Conservation (phyloP, 352 stramenopile species). For the Pythium phragmitis region DNA sequence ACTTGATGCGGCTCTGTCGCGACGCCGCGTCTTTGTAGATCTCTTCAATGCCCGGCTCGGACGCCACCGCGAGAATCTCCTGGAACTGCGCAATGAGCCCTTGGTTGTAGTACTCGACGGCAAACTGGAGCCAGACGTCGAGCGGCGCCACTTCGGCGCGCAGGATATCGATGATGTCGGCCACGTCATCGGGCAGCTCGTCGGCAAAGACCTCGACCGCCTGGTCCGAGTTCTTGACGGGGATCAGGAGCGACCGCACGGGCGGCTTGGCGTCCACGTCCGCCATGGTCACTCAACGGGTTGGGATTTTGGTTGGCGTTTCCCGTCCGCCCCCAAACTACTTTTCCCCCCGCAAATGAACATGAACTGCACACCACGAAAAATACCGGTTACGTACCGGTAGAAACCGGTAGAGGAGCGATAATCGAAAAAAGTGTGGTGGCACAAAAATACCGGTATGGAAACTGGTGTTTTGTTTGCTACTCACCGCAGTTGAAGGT, state of each 20-base stretch:
- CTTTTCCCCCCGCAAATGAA: not conserved
- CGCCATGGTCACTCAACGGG: slow-evolving; percentile 20
- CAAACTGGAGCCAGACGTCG: slow-evolving; percentile 91
- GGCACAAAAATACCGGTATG: slow-evolving; percentile 11
- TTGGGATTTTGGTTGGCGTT: not conserved
- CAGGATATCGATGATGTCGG: slow-evolving; percentile 91
- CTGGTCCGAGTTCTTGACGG: slow-evolving; percentile 89
- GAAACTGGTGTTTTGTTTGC: slow-evolving; percentile 8
- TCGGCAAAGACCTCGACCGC: slow-evolving; percentile 90
- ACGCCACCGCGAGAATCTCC: slow-evolving; percentile 81
- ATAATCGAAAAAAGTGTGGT: slow-evolving; percentile 5
- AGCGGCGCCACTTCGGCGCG: slow-evolving; percentile 89
- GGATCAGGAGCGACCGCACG: slow-evolving; percentile 83
- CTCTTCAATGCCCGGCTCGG: slow-evolving; percentile 81
- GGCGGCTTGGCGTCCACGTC: slow-evolving; percentile 24
- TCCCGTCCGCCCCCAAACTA: not conserved
- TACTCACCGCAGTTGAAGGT: slow-evolving; percentile 33
- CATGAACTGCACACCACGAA: slow-evolving; percentile 15
- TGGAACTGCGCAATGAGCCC: slow-evolving; percentile 78
- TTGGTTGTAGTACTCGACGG: slow-evolving; percentile 90
- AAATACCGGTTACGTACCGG: slow-evolving; percentile 12
- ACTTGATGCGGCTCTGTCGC: slow-evolving; percentile 86
- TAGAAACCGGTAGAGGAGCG: not conserved
- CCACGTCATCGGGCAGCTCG: slow-evolving; percentile 88
- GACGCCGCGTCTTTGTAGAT: slow-evolving; percentile 89